These are phyloP conservation scores for Heliocybe sulcata DNA, from an alignment of 1,284 basidiomycete species.

Conservation along the genomic window DNA sequence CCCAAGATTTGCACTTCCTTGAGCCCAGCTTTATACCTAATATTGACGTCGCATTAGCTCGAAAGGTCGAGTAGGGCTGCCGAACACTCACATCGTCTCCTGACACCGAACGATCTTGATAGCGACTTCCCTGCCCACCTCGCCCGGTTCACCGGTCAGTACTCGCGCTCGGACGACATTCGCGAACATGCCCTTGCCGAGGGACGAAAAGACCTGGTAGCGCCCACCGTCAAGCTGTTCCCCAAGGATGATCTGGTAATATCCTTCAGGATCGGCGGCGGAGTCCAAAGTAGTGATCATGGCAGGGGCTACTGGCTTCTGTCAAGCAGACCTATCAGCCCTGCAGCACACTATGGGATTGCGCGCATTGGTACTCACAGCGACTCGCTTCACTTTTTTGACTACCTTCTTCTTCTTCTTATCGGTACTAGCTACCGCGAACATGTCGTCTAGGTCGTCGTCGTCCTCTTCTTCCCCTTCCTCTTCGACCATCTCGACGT, in stretches of 20 bases:
- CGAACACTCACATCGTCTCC: constrained; percentile 89
- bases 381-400: constrained; percentile 50
- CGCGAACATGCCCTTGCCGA: constrained; percentile 99
- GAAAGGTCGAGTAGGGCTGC: too few species aligned
- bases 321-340: constrained; percentile 7
- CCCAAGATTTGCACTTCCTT: constrained; percentile 91
- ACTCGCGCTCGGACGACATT: constrained; percentile 91
- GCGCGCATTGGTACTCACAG: constrained; percentile 29
- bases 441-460: constrained; percentile 88
- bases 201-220: constrained; percentile 91
- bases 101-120: constrained; percentile 97
- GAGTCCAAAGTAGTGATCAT: constrained; percentile 66
- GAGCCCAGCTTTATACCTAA: constrained; percentile 89
- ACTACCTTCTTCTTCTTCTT: constrained; percentile 58
- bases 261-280: constrained; percentile 87
- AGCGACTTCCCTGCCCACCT: constrained; percentile 80
- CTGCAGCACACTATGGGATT: constrained; percentile 1
- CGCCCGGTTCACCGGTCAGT: constrained; percentile 60
- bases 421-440: constrained; percentile 56
- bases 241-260: constrained; percentile 91
- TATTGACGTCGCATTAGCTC: not conserved
- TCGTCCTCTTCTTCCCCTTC: constrained; percentile 57
- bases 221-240: constrained; percentile 90
- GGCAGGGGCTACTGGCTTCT: constrained; percentile 53
- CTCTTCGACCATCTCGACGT: constrained; percentile 53